A percentile compares a stretch with the other conserved stretches of the same genome.
phyloP scores from a whole-genome alignment of 257 asterid genomes.

The Ajuga chamaepitys region DNA sequence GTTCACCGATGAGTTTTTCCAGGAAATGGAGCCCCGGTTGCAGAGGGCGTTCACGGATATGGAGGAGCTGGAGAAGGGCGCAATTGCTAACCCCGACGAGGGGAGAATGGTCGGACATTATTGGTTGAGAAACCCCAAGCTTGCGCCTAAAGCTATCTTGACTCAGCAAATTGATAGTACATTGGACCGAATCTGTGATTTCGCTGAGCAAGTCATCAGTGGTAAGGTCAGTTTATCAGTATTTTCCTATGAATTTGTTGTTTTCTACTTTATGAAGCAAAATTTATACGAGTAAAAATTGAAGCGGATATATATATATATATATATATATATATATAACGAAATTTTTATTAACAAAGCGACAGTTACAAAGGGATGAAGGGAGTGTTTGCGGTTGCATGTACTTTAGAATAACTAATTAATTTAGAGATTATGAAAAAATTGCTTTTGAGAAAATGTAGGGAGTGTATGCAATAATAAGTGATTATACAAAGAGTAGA shows the following conservation, averaged over 20 bases:
- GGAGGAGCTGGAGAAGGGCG: constrained; percentile 88
- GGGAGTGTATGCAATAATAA: too few species aligned
- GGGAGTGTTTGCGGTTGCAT: too few species aligned
- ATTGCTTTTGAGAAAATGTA: too few species aligned
- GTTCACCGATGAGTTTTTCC: constrained; percentile 60
- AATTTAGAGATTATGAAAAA: too few species aligned
- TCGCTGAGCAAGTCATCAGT: constrained; percentile 78
- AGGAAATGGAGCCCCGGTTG: constrained; percentile 81
- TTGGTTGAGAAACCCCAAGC: constrained; percentile 78
- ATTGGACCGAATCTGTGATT: constrained; percentile 50
- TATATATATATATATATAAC: too few species aligned
- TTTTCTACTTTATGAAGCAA: background rate
- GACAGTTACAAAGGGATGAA: too few species aligned
- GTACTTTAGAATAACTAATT: too few species aligned
- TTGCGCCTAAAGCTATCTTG: constrained; percentile 66
- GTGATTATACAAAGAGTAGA: too few species aligned
- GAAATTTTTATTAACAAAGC: too few species aligned
- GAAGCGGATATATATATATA: background rate
- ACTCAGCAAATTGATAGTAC: constrained; percentile 63
- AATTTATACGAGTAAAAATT: too few species aligned
- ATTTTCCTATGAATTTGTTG: background rate
- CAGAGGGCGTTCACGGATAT: constrained; percentile 68
- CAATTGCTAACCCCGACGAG: constrained; percentile 96
- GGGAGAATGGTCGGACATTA: constrained; percentile 98
- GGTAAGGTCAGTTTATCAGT: constrained; percentile 75